phyloP scores from a whole-genome alignment of 805 yeast genomes.

The Brettanomyces sp. region DNA sequence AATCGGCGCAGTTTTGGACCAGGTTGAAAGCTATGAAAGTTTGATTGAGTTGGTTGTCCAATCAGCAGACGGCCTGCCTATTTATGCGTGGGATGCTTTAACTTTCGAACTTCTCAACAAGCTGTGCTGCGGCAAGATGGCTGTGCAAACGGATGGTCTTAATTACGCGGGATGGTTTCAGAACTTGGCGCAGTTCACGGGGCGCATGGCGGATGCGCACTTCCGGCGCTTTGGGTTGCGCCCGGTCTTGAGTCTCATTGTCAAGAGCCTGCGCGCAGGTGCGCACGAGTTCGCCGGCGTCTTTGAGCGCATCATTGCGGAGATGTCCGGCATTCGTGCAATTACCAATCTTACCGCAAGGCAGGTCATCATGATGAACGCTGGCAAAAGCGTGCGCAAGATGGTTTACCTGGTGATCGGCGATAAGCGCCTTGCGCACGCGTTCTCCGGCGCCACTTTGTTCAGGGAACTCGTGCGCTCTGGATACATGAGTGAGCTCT shows the following conservation, averaged over 20 bases:
- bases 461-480: constrained; percentile 34
- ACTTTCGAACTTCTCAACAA: constrained; percentile 66
- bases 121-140: constrained; percentile 57
- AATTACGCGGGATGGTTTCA: constrained; percentile 80
- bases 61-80: constrained; percentile 65
- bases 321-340: constrained; percentile 75
- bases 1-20: constrained; percentile 60
- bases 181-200: constrained; percentile 70
- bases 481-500: constrained; percentile 50
- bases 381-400: constrained; percentile 49
- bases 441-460: constrained; percentile 40
- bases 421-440: constrained; percentile 43
- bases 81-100: constrained; percentile 77
- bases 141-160: constrained; percentile 70
- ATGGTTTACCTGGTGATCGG: constrained; percentile 49
- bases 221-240: constrained; percentile 44
- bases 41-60: constrained; percentile 69
- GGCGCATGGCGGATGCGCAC: constrained; percentile 53
- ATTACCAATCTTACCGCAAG: constrained; percentile 55
- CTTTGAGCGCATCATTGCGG: constrained; percentile 53
- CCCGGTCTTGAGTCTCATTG: constrained; percentile 50
- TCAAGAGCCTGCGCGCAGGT: constrained; percentile 53
- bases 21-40: constrained; percentile 88
- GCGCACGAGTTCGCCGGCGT: constrained; percentile 55
- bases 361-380: constrained; percentile 58